Percentiles rank a stretch among this genome's conserved stretches.
Evolutionary conservation across 768 basidiomycete genomes (phyloP).

Genomic region (Lyophyllum semitale): DNA sequence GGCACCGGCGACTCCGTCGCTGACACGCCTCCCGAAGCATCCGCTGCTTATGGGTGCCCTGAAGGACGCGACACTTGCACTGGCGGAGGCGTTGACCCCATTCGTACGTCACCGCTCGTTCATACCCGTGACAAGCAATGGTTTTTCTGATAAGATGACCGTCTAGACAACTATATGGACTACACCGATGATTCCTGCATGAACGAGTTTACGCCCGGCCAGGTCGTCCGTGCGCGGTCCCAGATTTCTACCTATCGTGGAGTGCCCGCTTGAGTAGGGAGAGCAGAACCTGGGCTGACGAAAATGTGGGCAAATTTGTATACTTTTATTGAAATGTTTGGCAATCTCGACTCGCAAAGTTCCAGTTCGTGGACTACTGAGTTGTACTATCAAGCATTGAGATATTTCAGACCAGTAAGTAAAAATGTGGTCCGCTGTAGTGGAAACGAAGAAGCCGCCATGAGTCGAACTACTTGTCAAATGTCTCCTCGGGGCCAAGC

Average conservation of each 20-base stretch:
- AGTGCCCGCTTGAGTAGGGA: background rate
- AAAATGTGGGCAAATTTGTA: too few species aligned
- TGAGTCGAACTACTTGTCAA: too few species aligned
- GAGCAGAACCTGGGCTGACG: background rate
- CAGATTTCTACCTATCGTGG: conserved; percentile 39
- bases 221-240: conserved; percentile 34
- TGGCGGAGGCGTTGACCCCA: conserved; percentile 44
- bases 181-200: conserved; percentile 49
- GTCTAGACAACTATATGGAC: conserved; percentile 49
- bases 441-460: too few species aligned
- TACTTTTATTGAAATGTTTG: too few species aligned
- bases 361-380: too few species aligned
- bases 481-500: too few species aligned
- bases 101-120: conserved; percentile 29
- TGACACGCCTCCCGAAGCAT: conserved; percentile 50
- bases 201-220: conserved; percentile 45
- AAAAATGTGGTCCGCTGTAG: too few species aligned
- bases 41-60: conserved; percentile 43
- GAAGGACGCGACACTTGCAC: conserved; percentile 36
- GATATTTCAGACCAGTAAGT: too few species aligned
- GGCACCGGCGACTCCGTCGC: conserved; percentile 42
- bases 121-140: background rate
- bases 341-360: too few species aligned
- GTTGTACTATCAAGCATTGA: too few species aligned
- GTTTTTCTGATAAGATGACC: background rate